Evolutionary conservation across 768 basidiomycete genomes (phyloP).

Genomic region (Pluteus cervinus): DNA sequence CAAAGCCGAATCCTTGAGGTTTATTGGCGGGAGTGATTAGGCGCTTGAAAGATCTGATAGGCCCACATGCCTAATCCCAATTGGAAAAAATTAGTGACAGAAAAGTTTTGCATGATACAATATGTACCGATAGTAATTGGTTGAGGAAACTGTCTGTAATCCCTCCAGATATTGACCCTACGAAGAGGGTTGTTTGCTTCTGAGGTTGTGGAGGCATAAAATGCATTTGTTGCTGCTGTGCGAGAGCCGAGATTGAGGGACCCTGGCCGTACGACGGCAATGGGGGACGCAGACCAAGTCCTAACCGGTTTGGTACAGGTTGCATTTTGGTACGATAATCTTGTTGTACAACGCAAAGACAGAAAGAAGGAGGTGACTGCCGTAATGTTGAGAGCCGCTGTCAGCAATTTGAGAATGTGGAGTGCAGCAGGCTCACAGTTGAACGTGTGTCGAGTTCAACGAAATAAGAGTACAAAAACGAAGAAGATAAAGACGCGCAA

Average conservation of each 20-base stretch:
- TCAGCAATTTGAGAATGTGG: no score
- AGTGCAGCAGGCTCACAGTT: no score
- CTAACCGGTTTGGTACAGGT: slow-evolving; percentile 66
- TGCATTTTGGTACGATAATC: slow-evolving; percentile 42
- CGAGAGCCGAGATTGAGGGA: slow-evolving; percentile 86
- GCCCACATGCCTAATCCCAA: slow-evolving; percentile 73
- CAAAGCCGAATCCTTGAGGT: slow-evolving; percentile 96
- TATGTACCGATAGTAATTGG: slow-evolving; percentile 66
- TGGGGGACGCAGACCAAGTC: slow-evolving; percentile 85
- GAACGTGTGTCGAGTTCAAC: no score
- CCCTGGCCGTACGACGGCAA: slow-evolving; percentile 87
- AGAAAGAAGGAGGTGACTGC: slow-evolving; percentile 1
- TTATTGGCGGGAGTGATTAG: slow-evolving; percentile 90
- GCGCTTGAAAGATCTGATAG: slow-evolving; percentile 85
- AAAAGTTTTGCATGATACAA: slow-evolving; percentile 20
- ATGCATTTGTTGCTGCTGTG: slow-evolving; percentile 77
- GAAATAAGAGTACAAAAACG: no score
- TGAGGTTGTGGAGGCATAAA: slow-evolving; percentile 62
- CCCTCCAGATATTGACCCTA: slow-evolving; percentile 94
- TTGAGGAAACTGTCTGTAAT: slow-evolving; percentile 82
- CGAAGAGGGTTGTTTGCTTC: slow-evolving; percentile 74
- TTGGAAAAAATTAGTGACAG: slow-evolving; percentile 1
- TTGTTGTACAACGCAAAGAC: no score
- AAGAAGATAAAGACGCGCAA: no score
- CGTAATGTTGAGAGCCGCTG: no score